Conservation (phyloP, 2,329 filamentous ascomycete genomes). For the Ilyonectria sp. region DNA sequence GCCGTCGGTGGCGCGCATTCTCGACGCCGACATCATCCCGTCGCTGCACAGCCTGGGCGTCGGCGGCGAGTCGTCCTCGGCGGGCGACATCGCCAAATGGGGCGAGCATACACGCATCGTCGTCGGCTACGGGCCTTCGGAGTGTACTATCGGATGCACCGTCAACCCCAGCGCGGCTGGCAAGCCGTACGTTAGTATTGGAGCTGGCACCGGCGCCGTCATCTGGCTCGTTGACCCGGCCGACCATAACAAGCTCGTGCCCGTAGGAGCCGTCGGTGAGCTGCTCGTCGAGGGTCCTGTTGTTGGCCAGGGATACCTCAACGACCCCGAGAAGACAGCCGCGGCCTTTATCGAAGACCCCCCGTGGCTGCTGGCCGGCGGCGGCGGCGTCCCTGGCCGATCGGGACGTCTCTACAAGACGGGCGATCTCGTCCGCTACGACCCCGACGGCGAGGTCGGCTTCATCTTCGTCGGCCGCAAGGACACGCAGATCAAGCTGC, state of each 20-base stretch:
- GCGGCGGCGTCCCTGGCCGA: constrained; percentile 54
- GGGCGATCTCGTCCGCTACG: constrained; percentile 71
- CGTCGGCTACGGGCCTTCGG: constrained; percentile 68
- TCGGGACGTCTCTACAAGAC: constrained; percentile 70
- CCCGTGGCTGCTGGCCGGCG: constrained; percentile 63
- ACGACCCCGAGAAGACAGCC: constrained; percentile 70
- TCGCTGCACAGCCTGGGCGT: constrained; percentile 64
- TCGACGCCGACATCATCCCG: constrained; percentile 62
- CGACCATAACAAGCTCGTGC: constrained; percentile 62
- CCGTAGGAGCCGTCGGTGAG: constrained; percentile 66
- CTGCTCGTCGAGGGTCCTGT: constrained; percentile 71
- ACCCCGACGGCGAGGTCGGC: constrained; percentile 66
- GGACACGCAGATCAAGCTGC: constrained; percentile 78
- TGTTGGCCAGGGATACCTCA: constrained; percentile 75
- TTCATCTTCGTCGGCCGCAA: constrained; percentile 74
- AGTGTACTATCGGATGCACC: constrained; percentile 68
- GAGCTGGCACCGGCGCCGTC: constrained; percentile 62
- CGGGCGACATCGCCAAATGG: constrained; percentile 65
- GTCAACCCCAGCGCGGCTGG: constrained; percentile 58
- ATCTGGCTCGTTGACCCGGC: constrained; percentile 68
- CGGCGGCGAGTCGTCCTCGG: constrained; percentile 68
- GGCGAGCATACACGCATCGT: constrained; percentile 62
- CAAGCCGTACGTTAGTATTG: constrained; percentile 60
- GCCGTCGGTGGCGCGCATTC: constrained; percentile 64
- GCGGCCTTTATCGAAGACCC: constrained; percentile 71